Evolutionary conservation across 2,329 filamentous ascomycete genomes (phyloP).

Genomic region (Amauroascus niger): DNA sequence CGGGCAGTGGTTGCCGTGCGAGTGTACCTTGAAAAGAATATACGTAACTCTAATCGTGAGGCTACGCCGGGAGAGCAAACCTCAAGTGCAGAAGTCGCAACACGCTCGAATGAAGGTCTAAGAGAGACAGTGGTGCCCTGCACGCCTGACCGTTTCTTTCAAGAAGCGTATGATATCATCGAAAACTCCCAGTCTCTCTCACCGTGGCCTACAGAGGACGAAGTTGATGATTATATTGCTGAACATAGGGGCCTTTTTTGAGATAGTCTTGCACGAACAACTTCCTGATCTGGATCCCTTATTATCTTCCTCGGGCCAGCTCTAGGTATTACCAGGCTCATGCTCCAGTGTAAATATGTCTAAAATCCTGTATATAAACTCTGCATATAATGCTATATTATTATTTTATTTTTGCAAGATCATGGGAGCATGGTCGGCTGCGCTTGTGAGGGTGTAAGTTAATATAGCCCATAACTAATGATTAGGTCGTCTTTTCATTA

Average conservation of each 20-base stretch:
- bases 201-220: conserved; percentile 35
- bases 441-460: too few species aligned
- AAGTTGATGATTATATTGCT: conserved; percentile 30
- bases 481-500: background rate
- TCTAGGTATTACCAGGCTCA: background rate
- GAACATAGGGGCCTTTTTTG: conserved; percentile 4
- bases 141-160: conserved; percentile 17
- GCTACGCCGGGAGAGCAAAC: background rate
- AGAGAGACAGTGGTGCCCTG: background rate
- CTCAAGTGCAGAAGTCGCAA: background rate
- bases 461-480: too few species aligned
- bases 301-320: background rate
- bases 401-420: too few species aligned
- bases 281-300: background rate
- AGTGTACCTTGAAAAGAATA: conserved; percentile 32
- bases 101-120: background rate
- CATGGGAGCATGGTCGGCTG: too few species aligned
- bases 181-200: conserved; percentile 20
- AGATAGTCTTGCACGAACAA: background rate
- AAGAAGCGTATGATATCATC: conserved; percentile 33
- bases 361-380: background rate
- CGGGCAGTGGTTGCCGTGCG: conserved; percentile 33
- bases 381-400: background rate
- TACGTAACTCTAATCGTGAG: background rate
- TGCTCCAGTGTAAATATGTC: background rate